A percentile compares a stretch with the other conserved stretches of the same genome.
Evolutionary conservation across 2,329 filamentous ascomycete genomes (phyloP).

Genomic region (Epicoccum nigrum): DNA sequence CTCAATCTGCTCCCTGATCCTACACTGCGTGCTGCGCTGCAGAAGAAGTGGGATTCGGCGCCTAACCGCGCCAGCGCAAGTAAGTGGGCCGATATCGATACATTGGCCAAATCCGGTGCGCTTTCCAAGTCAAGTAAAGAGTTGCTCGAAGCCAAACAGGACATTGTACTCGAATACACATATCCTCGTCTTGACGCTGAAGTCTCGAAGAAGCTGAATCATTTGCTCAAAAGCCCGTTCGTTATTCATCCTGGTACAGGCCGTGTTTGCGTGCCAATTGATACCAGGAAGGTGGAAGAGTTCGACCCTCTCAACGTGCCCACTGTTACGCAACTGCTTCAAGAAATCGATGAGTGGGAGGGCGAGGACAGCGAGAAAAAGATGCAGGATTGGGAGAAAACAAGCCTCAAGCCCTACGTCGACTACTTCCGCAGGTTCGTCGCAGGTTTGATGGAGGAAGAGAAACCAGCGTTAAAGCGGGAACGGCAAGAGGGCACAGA

Average conservation of each 20-base stretch:
- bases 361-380: conserved; percentile 58
- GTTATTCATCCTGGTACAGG: conserved; percentile 95
- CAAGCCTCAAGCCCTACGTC: conserved; percentile 88
- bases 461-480: conserved; percentile 55
- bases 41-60: conserved; percentile 88
- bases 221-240: conserved; percentile 96
- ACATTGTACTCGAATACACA: conserved; percentile 95
- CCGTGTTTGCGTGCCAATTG: conserved; percentile 93
- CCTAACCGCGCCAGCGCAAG: conserved; percentile 75
- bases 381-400: conserved; percentile 93
- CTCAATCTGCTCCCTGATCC: conserved; percentile 85
- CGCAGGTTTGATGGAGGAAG: conserved; percentile 76
- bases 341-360: conserved; percentile 85
- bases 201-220: conserved; percentile 96
- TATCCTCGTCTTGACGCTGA: conserved; percentile 97
- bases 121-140: conserved; percentile 75
- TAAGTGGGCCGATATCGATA: conserved; percentile 96
- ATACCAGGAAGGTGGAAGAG: conserved; percentile 71
- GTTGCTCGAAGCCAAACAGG: conserved; percentile 88
- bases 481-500: conserved; percentile 63
- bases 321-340: conserved; percentile 79
- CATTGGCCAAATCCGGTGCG: conserved; percentile 76
- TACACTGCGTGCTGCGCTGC: conserved; percentile 75
- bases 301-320: conserved; percentile 92
- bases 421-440: conserved; percentile 89